A percentile compares a stretch with the other conserved stretches of the same genome.
Conservation (phyloP, 1,284 basidiomycete genomes). For the Irpex rosettiformis region DNA sequence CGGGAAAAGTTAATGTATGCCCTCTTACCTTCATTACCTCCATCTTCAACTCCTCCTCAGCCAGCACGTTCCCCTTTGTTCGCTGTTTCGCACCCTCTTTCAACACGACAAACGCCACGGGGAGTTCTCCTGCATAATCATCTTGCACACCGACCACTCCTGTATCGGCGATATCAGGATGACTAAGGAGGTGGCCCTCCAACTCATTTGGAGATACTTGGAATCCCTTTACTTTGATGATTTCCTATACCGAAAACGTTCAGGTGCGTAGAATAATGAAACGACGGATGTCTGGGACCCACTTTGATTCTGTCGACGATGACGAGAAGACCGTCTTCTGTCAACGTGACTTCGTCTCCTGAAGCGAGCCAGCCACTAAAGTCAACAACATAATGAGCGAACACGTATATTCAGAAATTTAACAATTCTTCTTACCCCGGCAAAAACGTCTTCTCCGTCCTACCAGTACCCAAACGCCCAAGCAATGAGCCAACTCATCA, state of each 20-base stretch:
- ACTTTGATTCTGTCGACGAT: slow-evolving; percentile 45
- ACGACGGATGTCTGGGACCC: not conserved
- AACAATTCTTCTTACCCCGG: slow-evolving; percentile 29
- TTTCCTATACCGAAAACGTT: slow-evolving; percentile 37
- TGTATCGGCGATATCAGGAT: slow-evolving; percentile 63
- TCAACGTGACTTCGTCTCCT: slow-evolving; percentile 40
- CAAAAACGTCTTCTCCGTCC: slow-evolving; percentile 39
- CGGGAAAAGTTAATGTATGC: not conserved
- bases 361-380: slow-evolving; percentile 42
- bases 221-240: slow-evolving; percentile 64
- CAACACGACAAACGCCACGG: slow-evolving; percentile 67
- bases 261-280: not conserved
- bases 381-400: slow-evolving; percentile 11
- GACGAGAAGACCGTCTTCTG: slow-evolving; percentile 36
- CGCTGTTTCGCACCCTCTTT: slow-evolving; percentile 38
- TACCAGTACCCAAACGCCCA: slow-evolving; percentile 14
- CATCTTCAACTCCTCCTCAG: slow-evolving; percentile 28
- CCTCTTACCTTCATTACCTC: slow-evolving; percentile 21
- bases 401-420: not conserved
- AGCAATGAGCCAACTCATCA: not conserved
- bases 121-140: slow-evolving; percentile 77
- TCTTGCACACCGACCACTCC: slow-evolving; percentile 77
- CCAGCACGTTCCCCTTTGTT: slow-evolving; percentile 30
- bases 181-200: slow-evolving; percentile 63
- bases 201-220: slow-evolving; percentile 45